Conservation (phyloP, 108 stramenopile species). For the Cyclotella sp. region DNA sequence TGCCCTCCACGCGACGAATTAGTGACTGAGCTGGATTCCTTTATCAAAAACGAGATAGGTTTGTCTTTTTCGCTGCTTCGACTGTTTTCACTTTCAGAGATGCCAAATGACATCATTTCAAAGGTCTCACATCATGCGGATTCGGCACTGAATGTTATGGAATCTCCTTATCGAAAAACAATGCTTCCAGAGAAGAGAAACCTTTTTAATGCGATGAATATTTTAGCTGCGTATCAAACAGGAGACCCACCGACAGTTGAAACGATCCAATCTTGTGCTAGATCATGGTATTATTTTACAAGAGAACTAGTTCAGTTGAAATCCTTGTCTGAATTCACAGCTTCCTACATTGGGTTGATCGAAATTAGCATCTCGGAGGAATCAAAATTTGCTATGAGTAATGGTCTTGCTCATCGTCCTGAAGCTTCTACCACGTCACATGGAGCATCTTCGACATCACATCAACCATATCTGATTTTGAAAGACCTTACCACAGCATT, state of each 20-base stretch:
- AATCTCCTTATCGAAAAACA: background rate
- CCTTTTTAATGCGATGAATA: background rate
- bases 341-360: conserved; percentile 72
- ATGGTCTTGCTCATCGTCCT: background rate
- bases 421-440: background rate
- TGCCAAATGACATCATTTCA: background rate
- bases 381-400: background rate
- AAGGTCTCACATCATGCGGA: background rate
- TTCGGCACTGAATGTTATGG: background rate
- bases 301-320: conserved; percentile 59
- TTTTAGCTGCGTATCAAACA: conserved; percentile 19
- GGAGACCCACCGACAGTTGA: conserved; percentile 37
- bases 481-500: conserved; percentile 63
- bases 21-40: background rate
- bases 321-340: conserved; percentile 55
- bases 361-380: conserved; percentile 9
- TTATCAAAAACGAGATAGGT: background rate
- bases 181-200: background rate
- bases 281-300: conserved; percentile 43
- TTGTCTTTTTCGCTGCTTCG: background rate
- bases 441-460: conserved; percentile 12
- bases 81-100: background rate
- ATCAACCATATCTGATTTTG: conserved; percentile 66
- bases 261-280: conserved; percentile 15
- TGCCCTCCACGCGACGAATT: background rate